Base-by-base conservation (phyloP, 2,329 filamentous ascomycete species). In the Lachnellula occidentalis region DNA sequence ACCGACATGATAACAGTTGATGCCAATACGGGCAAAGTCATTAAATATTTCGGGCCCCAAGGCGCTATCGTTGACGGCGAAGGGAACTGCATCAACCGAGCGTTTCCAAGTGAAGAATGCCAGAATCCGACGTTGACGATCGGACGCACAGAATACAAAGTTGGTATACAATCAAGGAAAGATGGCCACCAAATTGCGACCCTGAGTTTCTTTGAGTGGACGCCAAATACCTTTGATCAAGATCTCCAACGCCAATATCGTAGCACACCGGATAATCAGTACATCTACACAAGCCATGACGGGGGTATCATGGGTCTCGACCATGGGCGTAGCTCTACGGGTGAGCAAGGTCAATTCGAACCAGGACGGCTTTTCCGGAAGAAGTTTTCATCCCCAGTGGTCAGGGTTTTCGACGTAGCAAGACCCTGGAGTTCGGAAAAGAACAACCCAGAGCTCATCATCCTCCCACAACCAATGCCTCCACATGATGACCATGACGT, bases 201-300 rank as follows among this genome's bases (percentile, higher is more conserved):
- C 0, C 82, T 99, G 62, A 92, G 85, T 61, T 99, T 95, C 68
- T 88, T 90, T 11, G 94, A 99, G 70, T 99, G 94, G 94, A 86
- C 85, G 0, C 89, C 92, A 14, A 99, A 99, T 71, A 95, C 87
- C 56, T 88, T 86, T 57, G 92, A 99, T 70, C 82, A 82, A 59
- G 94, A 99, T 68, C 82, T 99, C 6, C 85, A 90, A 64, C 82
- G 82, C 48, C 90, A 97, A 67, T 94, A 97, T 66, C 81, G 80
- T 14, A 74, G 77, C 11, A 90, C 91, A 0, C 86, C 92, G 68
- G 92, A 97, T 69, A 85, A 88, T 62, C 88, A 87, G 58, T 96
- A 97, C 71, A 86, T 97, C 49, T 92, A 92, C 61, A 90, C 87
- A 61, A 85, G 85, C 63, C 88, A 91, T 64, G 89, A 97, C 63